Conservation (phyloP, 2,329 filamentous ascomycete species). For the Teratosphaeria viscida region DNA sequence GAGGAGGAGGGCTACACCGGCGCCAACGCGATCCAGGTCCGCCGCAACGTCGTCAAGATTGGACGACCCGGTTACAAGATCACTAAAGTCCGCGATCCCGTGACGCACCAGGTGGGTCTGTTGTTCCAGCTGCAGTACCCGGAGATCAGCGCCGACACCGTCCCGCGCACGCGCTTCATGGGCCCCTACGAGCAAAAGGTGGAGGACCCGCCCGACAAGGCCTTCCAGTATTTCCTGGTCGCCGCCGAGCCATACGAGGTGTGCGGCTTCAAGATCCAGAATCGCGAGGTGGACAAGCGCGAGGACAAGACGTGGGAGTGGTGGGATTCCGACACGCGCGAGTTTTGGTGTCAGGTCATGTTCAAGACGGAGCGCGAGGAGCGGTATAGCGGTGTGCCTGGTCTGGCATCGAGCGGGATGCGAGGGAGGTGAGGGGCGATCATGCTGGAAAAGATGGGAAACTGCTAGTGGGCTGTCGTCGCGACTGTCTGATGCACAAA, state of each 20-base stretch:
- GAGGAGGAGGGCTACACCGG: slow-evolving; percentile 51
- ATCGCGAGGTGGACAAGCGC: slow-evolving; percentile 79
- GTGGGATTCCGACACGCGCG: slow-evolving; percentile 91
- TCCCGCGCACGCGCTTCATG: slow-evolving; percentile 89
- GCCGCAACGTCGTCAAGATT: slow-evolving; percentile 84
- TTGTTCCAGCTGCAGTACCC: slow-evolving; percentile 96
- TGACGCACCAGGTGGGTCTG: slow-evolving; percentile 78
- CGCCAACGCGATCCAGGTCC: slow-evolving; percentile 59
- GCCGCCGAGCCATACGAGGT: slow-evolving; percentile 98
- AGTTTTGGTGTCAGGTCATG: slow-evolving; percentile 96
- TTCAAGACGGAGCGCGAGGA: slow-evolving; percentile 98
- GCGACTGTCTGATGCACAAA: not conserved
- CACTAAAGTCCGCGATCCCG: slow-evolving; percentile 83
- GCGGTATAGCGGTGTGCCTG: slow-evolving; percentile 60
- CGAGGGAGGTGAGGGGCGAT: slow-evolving; percentile 15
- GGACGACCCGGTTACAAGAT: slow-evolving; percentile 95
- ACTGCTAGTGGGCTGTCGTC: not conserved
- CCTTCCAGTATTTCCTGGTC: slow-evolving; percentile 87
- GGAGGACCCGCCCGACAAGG: slow-evolving; percentile 83
- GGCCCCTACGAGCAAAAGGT: slow-evolving; percentile 93
- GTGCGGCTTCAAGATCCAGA: slow-evolving; percentile 90
- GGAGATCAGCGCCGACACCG: slow-evolving; percentile 65
- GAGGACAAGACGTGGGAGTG: slow-evolving; percentile 86
- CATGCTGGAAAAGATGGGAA: not conserved
- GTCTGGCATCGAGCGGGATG: slow-evolving; percentile 42